A percentile compares a stretch with the other conserved stretches of the same genome.
phyloP scores from a whole-genome alignment of 2,329 filamentous ascomycete species.

The Alternaria consortialis region DNA sequence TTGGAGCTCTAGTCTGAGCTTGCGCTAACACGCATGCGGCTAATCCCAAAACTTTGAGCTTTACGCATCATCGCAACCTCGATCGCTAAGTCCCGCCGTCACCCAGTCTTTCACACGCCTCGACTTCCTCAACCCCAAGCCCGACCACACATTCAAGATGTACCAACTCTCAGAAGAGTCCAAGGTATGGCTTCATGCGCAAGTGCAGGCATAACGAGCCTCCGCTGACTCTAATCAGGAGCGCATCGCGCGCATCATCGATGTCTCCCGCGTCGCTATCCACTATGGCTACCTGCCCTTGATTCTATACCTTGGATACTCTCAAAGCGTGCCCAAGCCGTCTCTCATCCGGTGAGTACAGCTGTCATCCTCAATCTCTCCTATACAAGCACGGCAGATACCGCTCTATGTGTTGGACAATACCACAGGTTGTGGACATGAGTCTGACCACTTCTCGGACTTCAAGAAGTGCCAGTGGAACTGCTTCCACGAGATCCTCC shows the following conservation, averaged over 20 bases:
- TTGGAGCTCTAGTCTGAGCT: constrained; percentile 28
- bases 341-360: constrained; percentile 72
- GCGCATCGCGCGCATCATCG: constrained; percentile 96
- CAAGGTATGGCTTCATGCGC: constrained; percentile 70
- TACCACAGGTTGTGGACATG: neutral
- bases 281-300: constrained; percentile 98
- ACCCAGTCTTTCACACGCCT: constrained; percentile 4
- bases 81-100: constrained; percentile 12
- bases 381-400: neutral
- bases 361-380: neutral
- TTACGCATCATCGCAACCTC: constrained; percentile 24
- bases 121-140: constrained; percentile 1
- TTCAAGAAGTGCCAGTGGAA: neutral
- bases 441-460: neutral
- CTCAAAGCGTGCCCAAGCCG: constrained; percentile 89
- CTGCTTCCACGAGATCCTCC: neutral
- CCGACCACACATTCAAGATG: constrained; percentile 53
- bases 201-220: neutral
- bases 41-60: constrained; percentile 37
- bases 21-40: constrained; percentile 16
- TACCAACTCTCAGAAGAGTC: constrained; percentile 88
- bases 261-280: constrained; percentile 89
- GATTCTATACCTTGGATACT: constrained; percentile 97
- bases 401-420: neutral
- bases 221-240: constrained; percentile 67